Evolutionary conservation across 208 protist species (phyloP), one percentile per base, ranked within the genome.

Genomic region (Leishmania major): DNA sequence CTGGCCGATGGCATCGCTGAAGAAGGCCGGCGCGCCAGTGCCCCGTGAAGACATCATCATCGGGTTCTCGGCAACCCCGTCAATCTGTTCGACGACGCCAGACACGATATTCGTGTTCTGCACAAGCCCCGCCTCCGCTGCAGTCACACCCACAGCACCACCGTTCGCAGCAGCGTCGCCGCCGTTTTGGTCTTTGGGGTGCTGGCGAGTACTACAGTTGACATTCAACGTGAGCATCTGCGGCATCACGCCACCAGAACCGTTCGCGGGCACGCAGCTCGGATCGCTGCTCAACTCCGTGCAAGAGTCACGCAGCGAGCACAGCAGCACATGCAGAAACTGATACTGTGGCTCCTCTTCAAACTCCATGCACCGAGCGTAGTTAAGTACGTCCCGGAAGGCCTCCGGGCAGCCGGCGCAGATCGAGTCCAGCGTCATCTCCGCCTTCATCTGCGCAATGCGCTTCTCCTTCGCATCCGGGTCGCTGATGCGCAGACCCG

Each of bases 271-370:
- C 59, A 40, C 60, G 59, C 57, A 25, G 3, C 13, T 53, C 10
- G 59, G 55, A 40, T 62, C 79, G 37, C 71, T 70, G 45, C 66
- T 35, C n/a, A n/a, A 3, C 5, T 53, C 80, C 28, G 75, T 75
- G 28, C 77, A 81, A 1, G 69, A 74, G 53, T 88, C 84, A 10
- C 90, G 84, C 81, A 92, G 76, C 19, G 87, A 89, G 78, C 45
- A 78, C 35, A 93, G 78, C 37, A 93, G 81, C 64, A 86, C 57
- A 19, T 86, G 82, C 69, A 89, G 85, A 71, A 91, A 94, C 53
- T 77, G 82, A 85, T 98, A 98, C 79, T 97, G 76, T 28, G 95
- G 95, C 57, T 88, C 82, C 79, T 96, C 90, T 15, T 93, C 88
- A 75, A 95, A 97, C 77, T 90, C 67, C 53, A 98, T 89, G 40